Base-by-base conservation (phyloP, 2,329 filamentous ascomycete genomes). In the Alternaria hordeiaustralica region DNA sequence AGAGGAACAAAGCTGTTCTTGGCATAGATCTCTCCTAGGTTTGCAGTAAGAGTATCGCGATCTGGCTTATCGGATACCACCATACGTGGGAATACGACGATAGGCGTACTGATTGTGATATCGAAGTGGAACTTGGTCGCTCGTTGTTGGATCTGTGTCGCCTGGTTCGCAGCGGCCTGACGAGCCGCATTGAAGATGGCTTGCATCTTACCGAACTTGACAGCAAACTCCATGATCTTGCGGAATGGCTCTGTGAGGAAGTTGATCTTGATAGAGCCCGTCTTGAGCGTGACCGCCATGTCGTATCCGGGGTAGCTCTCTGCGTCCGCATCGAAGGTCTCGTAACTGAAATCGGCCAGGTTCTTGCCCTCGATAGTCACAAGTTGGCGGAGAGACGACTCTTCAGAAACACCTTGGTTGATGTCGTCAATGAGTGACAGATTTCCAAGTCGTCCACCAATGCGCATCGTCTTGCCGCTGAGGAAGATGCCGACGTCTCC, bases 131-230 rank as follows among this genome's bases (percentile, higher is more conserved):
- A 92, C 67, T 93, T 93, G 74, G 90, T 93, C 0, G 92, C 92
- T 75, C 90, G 94, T 75, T 98, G 91, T 75, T 98, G 96, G 6
- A 99, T 88, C 75, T 97, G 94, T 62, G 88, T 97, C 10, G 96
- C 96, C 79, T 97, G 94, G 65, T 92, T 95, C 43, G 96, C 93
- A 3, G 96, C 96, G 43, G 95, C 96, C 80, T 97, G 93, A 33
- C 96, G 89, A 12, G 96, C 96, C 45, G 96, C 95, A 76, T 99
- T 99, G 84, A 97, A 99, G 57, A 99, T 92, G 21, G 96, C 95
- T 80, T 99, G 96, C 96, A 99, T 99, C 81, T 97, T 97, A 64
- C 96, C 96, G 78, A 99, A 99, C 75, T 99, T 99, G 78, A 99
- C 94, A 46, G 97, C 85, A 80, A 99, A 99, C 70, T 96, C 93